phyloP scores from a whole-genome alignment of 257 asterid species.

The Hygrophila difformis region DNA sequence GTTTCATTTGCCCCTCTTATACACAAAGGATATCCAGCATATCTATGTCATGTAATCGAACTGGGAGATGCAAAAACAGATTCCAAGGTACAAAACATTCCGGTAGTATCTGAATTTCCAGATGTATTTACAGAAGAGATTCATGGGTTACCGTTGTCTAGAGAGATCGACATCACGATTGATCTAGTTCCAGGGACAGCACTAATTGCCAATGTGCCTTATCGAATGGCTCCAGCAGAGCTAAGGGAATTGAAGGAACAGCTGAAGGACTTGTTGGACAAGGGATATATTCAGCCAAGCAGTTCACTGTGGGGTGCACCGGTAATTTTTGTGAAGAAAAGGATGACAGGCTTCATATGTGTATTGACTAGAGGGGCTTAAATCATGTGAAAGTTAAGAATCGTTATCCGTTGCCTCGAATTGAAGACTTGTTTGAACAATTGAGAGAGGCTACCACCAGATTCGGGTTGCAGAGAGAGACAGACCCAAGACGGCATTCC shows the following conservation, averaged over 20 bases:
- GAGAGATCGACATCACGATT: neutral
- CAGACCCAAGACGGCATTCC: neutral
- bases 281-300: neutral
- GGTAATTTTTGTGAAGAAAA: constrained; percentile 3
- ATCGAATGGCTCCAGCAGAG: neutral
- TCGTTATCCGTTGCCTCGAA: neutral
- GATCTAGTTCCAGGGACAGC: neutral
- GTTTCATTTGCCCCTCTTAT: no score
- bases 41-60: no score
- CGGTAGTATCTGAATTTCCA: neutral
- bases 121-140: neutral
- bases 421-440: neutral
- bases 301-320: constrained; percentile 7
- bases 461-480: neutral
- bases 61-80: no score
- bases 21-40: no score
- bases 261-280: neutral
- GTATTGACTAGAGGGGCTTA: neutral
- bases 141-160: neutral
- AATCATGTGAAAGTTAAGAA: constrained; percentile 4
- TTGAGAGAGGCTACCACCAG: neutral
- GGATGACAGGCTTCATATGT: neutral
- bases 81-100: no score
- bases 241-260: neutral
- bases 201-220: neutral